A percentile compares a stretch with the other conserved stretches of the same genome.
phyloP scores from a whole-genome alignment of 306 rosid species.

The Lotus japonicus region DNA sequence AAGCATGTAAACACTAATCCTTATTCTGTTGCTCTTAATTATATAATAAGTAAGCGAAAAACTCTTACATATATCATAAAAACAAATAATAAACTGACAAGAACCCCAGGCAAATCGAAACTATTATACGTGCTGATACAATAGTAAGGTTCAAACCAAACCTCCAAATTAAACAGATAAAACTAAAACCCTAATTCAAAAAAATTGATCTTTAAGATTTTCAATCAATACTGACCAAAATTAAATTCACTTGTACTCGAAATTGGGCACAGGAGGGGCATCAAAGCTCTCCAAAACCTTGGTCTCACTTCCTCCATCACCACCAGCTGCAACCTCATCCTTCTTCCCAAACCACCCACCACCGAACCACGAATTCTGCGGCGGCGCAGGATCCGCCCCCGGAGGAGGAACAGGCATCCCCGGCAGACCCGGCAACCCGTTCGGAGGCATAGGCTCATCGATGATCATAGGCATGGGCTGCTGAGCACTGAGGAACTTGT shows the following conservation, averaged over 20 bases:
- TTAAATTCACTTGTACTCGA: conserved; percentile 59
- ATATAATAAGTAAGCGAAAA: no score
- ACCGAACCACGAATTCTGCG: conserved; percentile 32
- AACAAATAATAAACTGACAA: background rate
- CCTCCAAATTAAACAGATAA: background rate
- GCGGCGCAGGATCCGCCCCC: background rate
- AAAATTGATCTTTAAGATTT: background rate
- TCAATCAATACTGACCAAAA: background rate
- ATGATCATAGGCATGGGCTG: conserved; percentile 52
- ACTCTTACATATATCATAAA: background rate
- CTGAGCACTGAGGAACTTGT: conserved; percentile 54
- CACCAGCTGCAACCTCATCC: conserved; percentile 27
- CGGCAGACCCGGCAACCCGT: conserved; percentile 30
- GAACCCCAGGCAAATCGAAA: background rate
- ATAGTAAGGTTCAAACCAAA: background rate
- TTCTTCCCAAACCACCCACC: conserved; percentile 62
- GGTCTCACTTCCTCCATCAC: conserved; percentile 64
- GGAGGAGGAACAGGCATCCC: conserved; percentile 17
- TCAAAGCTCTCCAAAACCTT: conserved; percentile 89
- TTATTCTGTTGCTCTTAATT: background rate
- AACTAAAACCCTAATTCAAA: background rate
- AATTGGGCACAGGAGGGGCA: conserved; percentile 85
- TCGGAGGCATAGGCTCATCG: conserved; percentile 46
- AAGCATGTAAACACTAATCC: background rate
- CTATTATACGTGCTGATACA: conserved; percentile 4